Conservation (phyloP, 2,329 filamentous ascomycete genomes). For the Pezizomycotina sp. region DNA sequence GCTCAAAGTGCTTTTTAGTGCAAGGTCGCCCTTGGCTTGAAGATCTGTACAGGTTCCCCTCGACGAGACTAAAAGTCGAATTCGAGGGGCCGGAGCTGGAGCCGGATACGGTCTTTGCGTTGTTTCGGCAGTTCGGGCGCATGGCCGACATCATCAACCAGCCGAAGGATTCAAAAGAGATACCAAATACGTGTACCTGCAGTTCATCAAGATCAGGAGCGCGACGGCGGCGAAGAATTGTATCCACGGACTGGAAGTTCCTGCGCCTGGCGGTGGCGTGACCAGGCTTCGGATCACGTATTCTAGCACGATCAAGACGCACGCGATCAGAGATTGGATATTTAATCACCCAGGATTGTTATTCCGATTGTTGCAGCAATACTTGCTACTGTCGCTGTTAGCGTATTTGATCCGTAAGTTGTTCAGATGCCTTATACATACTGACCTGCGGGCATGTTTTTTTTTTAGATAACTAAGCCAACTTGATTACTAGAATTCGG, state of each 20-base stretch:
- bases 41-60: slow-evolving; percentile 71
- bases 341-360: slow-evolving; percentile 73
- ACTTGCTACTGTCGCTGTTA: slow-evolving; percentile 65
- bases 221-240: slow-evolving; percentile 85
- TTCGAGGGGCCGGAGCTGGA: slow-evolving; percentile 68
- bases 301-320: slow-evolving; percentile 57
- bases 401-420: slow-evolving; percentile 63
- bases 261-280: slow-evolving; percentile 38
- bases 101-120: slow-evolving; percentile 69
- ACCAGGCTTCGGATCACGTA: slow-evolving; percentile 72
- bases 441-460: neutral
- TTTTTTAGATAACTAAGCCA: slow-evolving; percentile 8
- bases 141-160: slow-evolving; percentile 71
- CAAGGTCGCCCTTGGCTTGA: slow-evolving; percentile 83
- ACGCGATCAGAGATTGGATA: slow-evolving; percentile 77
- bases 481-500: slow-evolving; percentile 42
- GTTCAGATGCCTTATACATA: neutral
- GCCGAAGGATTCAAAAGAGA: slow-evolving; percentile 66
- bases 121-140: slow-evolving; percentile 83
- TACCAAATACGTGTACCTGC: slow-evolving; percentile 67
- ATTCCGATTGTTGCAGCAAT: slow-evolving; percentile 69
- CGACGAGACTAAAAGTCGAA: slow-evolving; percentile 59
- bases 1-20: slow-evolving; percentile 56
- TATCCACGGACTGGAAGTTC: slow-evolving; percentile 65
- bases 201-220: slow-evolving; percentile 56